phyloP scores from a whole-genome alignment of 2,329 filamentous ascomycete genomes.

The Colletotrichum sp. region DNA sequence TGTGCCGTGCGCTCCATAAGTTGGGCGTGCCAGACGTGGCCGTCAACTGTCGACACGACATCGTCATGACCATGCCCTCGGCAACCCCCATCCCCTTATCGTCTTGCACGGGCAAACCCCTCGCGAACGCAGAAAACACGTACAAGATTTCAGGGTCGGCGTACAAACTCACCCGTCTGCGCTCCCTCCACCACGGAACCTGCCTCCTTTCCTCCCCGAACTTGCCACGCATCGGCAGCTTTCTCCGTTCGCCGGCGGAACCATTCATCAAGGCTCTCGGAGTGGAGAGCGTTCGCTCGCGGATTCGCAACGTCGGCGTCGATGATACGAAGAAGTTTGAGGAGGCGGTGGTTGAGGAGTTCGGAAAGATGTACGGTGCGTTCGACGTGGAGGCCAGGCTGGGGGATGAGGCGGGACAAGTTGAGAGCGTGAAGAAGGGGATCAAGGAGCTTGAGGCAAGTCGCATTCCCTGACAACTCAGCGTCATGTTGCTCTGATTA shows the following conservation, averaged over 20 bases:
- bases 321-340: conserved; percentile 44
- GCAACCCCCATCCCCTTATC: background rate
- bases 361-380: conserved; percentile 67
- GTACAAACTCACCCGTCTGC: conserved; percentile 84
- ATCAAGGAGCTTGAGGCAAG: conserved; percentile 65
- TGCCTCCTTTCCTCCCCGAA: conserved; percentile 82
- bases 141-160: conserved; percentile 93
- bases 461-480: conserved; percentile 26
- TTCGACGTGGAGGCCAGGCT: conserved; percentile 42
- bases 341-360: conserved; percentile 66
- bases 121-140: conserved; percentile 30
- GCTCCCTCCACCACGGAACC: conserved; percentile 92
- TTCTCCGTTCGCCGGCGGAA: conserved; percentile 80
- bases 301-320: conserved; percentile 78
- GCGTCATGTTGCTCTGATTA: background rate
- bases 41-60: conserved; percentile 93
- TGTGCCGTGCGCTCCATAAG: conserved; percentile 76
- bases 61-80: conserved; percentile 67
- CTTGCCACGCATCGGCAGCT: conserved; percentile 67
- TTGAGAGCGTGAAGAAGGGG: conserved; percentile 62
- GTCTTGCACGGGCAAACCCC: background rate
- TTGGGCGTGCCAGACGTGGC: conserved; percentile 64
- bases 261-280: conserved; percentile 80
- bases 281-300: conserved; percentile 88
- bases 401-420: conserved; percentile 48